Evolutionary conservation across 1,139 yeast species (phyloP), one percentile per base, ranked within the genome.

Genomic region (Diutina sp.): DNA sequence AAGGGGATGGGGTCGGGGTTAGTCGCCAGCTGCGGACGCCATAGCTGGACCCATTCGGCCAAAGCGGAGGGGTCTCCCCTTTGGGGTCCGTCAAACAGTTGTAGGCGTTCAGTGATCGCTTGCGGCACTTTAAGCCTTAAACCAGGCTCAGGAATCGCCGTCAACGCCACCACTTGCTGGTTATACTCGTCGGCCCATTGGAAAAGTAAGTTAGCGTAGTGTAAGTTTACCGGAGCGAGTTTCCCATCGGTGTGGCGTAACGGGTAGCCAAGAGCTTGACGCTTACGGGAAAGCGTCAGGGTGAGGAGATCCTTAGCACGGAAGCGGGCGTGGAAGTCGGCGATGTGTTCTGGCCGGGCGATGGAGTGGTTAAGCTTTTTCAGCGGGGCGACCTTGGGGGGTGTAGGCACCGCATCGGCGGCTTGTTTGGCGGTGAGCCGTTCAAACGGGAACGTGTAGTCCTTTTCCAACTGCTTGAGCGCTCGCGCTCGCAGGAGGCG

Each of bases 361-460:
- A 50, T 50, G 21, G 32, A n/a, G 29, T 32, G 53, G 32, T 16
- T 28, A 8, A 50, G 41, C 32, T 30, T 32, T 9, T 32, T 32
- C n/a, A 9, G 6, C 30, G 25, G 32, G 11, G 12, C n/a, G 14
- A 28, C 14, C 3, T 21, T 7, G 12, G 53, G 44, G 4, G 41
- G 41, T 7, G 18, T 12, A 16, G 53, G 53, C 11, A 50, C 28
- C 6, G 44, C 25, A 4, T n/a, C 53, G 16, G 41, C 16, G 6
- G 45, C 53, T 38, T 50, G 29, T 9, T n/a, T 12, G 25, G 12
- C 11, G 14, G 44, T 50, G 41, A 50, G n/a, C n/a, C 32, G 32
- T 50, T 50, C 53, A 32, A 50, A 50, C 14, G 53, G 53, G 35
- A 50, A 50, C n/a, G 32, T 18, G 18, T 50, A 50, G 30, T 50